A percentile compares a stretch with the other conserved stretches of the same genome.
Evolutionary conservation across 2,329 filamentous ascomycete genomes (phyloP).

Genomic region (Colletotrichum horii): DNA sequence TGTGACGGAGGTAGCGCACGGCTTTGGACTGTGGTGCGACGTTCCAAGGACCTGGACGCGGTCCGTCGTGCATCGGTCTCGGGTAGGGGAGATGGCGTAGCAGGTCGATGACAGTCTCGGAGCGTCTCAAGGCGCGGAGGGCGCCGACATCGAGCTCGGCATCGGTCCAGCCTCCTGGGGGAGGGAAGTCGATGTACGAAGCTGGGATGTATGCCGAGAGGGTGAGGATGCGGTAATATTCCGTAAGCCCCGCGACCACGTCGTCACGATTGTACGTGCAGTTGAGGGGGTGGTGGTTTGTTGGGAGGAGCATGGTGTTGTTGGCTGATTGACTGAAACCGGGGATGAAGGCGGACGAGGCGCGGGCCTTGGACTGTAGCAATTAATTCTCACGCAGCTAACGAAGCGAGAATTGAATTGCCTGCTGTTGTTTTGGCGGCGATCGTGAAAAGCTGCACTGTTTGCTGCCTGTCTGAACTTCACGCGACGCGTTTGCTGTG

Average conservation of each 20-base stretch:
- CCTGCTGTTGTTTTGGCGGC: neutral
- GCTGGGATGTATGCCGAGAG: constrained; percentile 7
- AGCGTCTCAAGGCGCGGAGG: constrained; percentile 11
- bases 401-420: neutral
- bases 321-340: neutral
- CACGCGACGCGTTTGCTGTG: constrained; percentile 18
- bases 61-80: constrained; percentile 17
- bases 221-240: constrained; percentile 5
- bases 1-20: constrained; percentile 17
- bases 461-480: neutral
- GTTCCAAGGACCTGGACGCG: constrained; percentile 17
- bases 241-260: constrained; percentile 8
- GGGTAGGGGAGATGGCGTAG: constrained; percentile 19
- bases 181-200: constrained; percentile 6
- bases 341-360: neutral
- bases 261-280: constrained; percentile 14
- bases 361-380: neutral
- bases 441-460: neutral
- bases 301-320: neutral
- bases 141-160: constrained; percentile 14
- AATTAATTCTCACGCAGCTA: neutral
- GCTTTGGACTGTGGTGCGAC: constrained; percentile 4
- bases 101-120: constrained; percentile 13
- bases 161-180: constrained; percentile 12
- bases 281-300: neutral